Conservation (phyloP, 2,329 filamentous ascomycete genomes). For the Scedosporium dehoogii region DNA sequence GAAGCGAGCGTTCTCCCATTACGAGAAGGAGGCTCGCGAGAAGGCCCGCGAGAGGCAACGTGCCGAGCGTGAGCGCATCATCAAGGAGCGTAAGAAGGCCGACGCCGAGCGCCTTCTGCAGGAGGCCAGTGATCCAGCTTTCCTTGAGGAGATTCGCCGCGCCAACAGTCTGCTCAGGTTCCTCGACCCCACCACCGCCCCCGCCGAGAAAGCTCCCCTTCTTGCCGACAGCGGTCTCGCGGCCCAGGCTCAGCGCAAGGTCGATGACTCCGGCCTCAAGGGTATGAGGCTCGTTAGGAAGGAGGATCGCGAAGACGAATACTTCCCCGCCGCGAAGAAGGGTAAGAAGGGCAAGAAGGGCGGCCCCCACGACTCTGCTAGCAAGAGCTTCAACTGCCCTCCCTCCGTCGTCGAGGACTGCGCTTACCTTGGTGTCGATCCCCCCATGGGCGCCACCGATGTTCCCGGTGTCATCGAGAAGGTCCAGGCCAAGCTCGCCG, state of each 20-base stretch:
- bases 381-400: constrained; percentile 67
- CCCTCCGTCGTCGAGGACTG: constrained; percentile 90
- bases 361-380: constrained; percentile 34
- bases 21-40: constrained; percentile 74
- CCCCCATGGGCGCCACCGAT: constrained; percentile 77
- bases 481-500: constrained; percentile 79
- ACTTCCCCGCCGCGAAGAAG: constrained; percentile 76
- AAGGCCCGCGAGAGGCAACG: constrained; percentile 67
- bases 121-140: constrained; percentile 78
- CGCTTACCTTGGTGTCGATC: constrained; percentile 71
- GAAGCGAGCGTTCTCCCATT: constrained; percentile 73
- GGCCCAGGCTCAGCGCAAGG: constrained; percentile 70
- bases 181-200: constrained; percentile 65
- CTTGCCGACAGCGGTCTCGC: constrained; percentile 62
- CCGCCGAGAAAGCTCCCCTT: constrained; percentile 56
- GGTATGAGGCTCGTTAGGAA: constrained; percentile 77
- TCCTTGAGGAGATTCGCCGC: constrained; percentile 83
- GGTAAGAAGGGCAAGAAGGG: constrained; percentile 76
- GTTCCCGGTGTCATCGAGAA: constrained; percentile 75
- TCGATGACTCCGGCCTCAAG: constrained; percentile 77
- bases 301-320: constrained; percentile 79
- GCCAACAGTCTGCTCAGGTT: constrained; percentile 81
- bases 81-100: constrained; percentile 65
- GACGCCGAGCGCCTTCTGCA: constrained; percentile 66
- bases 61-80: constrained; percentile 66